Evolutionary conservation across 1,284 basidiomycete species (phyloP), one percentile per base, ranked within the genome.

Genomic region (Cerrena zonata): DNA sequence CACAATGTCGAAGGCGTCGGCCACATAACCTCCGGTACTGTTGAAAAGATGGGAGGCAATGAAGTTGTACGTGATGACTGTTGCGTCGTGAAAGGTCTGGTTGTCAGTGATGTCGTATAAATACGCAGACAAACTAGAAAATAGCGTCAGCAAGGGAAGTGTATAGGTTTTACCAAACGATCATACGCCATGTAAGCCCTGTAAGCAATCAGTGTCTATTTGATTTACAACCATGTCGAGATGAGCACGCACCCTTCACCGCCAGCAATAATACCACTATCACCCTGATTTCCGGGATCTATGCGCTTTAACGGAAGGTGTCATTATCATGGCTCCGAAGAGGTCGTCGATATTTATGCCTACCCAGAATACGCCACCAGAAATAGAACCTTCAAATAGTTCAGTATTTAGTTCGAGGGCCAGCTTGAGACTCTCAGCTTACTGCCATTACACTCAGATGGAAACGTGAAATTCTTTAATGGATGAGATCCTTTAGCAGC

Each of bases 331-430:
- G n/a, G n/a, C n/a, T n/a, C n/a, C n/a, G n/a, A n/a, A n/a, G n/a
- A n/a, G n/a, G n/a, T n/a, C n/a, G n/a, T n/a, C n/a, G n/a, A n/a
- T n/a, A 24, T 1, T 19, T 30, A 7, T 7, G 2, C 49, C 39
- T 12, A 51, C 49, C 15, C 25, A 47, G 44, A 51, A 51, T 23
- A 51, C 39, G 22, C 48, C 48, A 21, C 49, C 50, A 2, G 38
- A 46, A 34, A 19, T 37, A 3, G 34, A 36, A 18, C n/a, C 41
- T 46, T 18, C 34, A 11, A 19, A 38, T 15, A n/a, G 21, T 24
- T 26, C 2, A 19, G 30, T 34, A 30, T 40, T 26, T 11, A 19
- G 18, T n/a, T 2, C n/a, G n/a, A n/a, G n/a, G n/a, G n/a, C n/a
- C 3, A 5, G 19, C 18, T 47, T n/a, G 18, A n/a, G 30, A 34